Base-by-base conservation (phyloP, 2,329 filamentous ascomycete species). In the Sporothrix pseudoabietina region DNA sequence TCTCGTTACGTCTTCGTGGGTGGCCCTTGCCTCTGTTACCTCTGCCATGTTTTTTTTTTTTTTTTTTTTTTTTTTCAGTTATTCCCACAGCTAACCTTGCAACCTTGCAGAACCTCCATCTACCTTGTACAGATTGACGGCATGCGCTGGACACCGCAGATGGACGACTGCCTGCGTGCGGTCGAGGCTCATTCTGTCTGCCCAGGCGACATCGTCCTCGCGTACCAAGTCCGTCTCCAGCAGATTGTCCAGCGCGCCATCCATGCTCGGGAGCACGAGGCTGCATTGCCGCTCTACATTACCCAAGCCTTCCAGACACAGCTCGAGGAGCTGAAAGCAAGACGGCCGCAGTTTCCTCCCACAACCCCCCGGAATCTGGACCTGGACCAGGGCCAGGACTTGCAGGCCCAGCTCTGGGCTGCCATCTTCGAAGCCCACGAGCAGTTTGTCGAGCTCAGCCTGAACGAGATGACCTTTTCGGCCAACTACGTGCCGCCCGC, bases 61-160 rank as follows among this genome's bases (percentile, higher is more conserved):
- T 49, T 19, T 49, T 19, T 0, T 19, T 16, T 49, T 49, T n/a
- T n/a, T n/a, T n/a, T n/a, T n/a, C n/a, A n/a, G n/a, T n/a, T 2
- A 19, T 49, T 12, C 12, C 44, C 44, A 49, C 44, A 12, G n/a
- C 55, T 35, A 35, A 61, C 57, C 1, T 16, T 8, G 2, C 32
- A 61, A 61, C 57, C 1, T 16, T 8, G 2, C 32, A 61, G 57
- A 5, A 44, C 59, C 32, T 73, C 65, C 65, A 55, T 63, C 3
- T 75, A 77, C 39, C 80, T 87, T 35, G 83, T 83, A n/a, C 84
- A 84, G 71, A 81, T 84, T 69, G 87, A 89, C 72, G 77, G 83
- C 2, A 80, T 90, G 71, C 82, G 81, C 3, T 91, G 88, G 88
- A 89, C 85, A 0, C 77, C 85, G 1, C 84, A 88, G 71, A 85